These are phyloP conservation scores for Sonneratia alba DNA, from an alignment of 345 rosid genomes.

Conservation along the genomic window DNA sequence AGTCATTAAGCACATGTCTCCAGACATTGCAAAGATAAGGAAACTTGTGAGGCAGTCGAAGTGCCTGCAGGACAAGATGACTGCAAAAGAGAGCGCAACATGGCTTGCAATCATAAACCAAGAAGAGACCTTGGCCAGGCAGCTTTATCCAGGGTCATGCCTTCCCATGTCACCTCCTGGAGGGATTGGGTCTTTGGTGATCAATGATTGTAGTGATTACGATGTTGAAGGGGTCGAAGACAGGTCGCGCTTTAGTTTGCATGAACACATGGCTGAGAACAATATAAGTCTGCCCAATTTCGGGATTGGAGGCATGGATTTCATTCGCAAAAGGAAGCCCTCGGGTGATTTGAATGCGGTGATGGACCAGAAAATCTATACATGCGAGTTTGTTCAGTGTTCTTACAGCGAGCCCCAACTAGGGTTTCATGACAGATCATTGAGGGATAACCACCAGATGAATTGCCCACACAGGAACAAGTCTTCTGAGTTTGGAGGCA, in stretches of 20 bases:
- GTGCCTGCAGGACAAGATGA: conserved; percentile 90
- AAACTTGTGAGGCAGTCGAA: conserved; percentile 77
- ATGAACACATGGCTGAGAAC: conserved; percentile 49
- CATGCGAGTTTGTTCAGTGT: conserved; percentile 62
- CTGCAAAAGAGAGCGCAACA: conserved; percentile 83
- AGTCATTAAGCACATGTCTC: conserved; percentile 77
- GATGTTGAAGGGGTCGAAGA: conserved; percentile 71
- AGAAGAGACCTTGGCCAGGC: conserved; percentile 56
- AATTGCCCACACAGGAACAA: conserved; percentile 42
- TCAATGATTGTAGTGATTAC: conserved; percentile 53
- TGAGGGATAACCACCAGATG: conserved; percentile 74
- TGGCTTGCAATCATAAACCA: conserved; percentile 79
- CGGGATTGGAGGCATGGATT: conserved; percentile 22
- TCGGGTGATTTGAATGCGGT: conserved; percentile 31
- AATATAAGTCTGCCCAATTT: conserved; percentile 18
- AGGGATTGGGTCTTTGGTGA: conserved; percentile 36
- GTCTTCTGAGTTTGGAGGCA: conserved; percentile 37
- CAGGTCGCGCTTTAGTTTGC: conserved; percentile 45
- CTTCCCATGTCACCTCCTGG: conserved; percentile 39
- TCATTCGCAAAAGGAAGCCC: conserved; percentile 59
- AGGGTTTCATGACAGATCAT: conserved; percentile 60
- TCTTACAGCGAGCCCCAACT: conserved; percentile 47
- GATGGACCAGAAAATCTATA: conserved; percentile 41
- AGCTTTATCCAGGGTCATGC: conserved; percentile 48
- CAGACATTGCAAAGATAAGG: conserved; percentile 63